Evolutionary conservation across 148 eudicot species (phyloP), one percentile per base, ranked within the genome.

Genomic region (Heliosperma pusillum): DNA sequence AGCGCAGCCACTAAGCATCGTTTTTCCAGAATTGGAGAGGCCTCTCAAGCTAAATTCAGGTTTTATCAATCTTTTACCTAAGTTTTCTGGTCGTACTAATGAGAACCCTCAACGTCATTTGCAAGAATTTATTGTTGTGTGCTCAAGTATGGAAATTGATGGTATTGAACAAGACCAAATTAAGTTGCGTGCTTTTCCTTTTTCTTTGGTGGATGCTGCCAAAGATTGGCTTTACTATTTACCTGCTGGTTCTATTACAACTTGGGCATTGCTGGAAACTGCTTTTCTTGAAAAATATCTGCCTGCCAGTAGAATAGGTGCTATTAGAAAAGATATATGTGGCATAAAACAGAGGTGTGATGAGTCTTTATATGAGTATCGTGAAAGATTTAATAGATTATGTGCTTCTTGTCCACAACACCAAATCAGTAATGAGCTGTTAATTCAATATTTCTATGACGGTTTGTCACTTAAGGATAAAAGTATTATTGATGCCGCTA

Each of bases 21-120:
- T 71, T 1, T 71, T 50, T 16, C 74, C 61, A 1, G n/a, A 26
- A 0, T 53, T 71, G 40, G 74, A 71, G 21, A 71, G 11, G n/a
- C 74, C 45, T 6, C 30, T 71, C 3, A 71, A 71, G 62, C 62
- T 71, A 2, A 71, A 71, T 26, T 71, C 74, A 26, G 74, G 74
- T 50, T 71, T 71, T 29, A 26, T 71, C 52, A 71, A 71, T 53
- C 62, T 71, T 55, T 52, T 71, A 11, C 74, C 74, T 55, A 71
- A 71, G 13, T 71, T 71, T 52, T 55, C 26, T 71, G 74, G 74
- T 25, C 57, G 21, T 52, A 16, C 60, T 17, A 33, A 57, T 27
- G 74, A 71, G 16, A 56, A 71, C 25, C 16, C 74, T 19, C 64
- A 71, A 9, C 33, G 74, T 52, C n/a, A n/a, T n/a, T n/a, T n/a